Conservation (phyloP, 108 stramenopile genomes). For the Schizochytrium sp. region DNA sequence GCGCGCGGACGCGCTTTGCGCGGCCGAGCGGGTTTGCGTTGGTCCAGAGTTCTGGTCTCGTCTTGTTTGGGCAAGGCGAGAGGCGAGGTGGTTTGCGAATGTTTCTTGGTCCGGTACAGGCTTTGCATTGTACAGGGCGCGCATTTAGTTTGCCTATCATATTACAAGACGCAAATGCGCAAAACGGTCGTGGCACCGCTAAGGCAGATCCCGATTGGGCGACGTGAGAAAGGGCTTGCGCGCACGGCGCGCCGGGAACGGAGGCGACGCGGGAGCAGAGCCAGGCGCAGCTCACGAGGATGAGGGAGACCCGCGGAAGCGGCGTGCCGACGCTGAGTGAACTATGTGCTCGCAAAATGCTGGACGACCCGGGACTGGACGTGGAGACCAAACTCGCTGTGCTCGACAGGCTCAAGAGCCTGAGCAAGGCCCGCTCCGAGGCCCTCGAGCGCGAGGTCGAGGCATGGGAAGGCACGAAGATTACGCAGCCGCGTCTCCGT, state of each 20-base stretch:
- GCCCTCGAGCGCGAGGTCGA: not conserved
- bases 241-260: not conserved
- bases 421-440: slow-evolving; percentile 2
- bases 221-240: not conserved
- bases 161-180: not conserved
- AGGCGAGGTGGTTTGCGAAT: no score
- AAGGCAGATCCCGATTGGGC: no score
- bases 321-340: not conserved
- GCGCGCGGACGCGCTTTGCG: no score
- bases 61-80: no score
- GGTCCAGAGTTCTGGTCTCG: no score
- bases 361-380: not conserved
- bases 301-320: not conserved
- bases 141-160: not conserved
- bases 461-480: not conserved
- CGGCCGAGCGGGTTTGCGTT: no score
- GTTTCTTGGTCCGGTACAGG: not conserved
- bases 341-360: not conserved
- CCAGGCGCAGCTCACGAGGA: not conserved
- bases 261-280: not conserved
- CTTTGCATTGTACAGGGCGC: not conserved
- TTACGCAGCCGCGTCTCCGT: not conserved
- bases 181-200: not conserved
- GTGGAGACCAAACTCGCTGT: not conserved
- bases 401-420: not conserved